Evolutionary conservation across 140 eudicot species (phyloP).

Genomic region (Ambrosia hybrid): DNA sequence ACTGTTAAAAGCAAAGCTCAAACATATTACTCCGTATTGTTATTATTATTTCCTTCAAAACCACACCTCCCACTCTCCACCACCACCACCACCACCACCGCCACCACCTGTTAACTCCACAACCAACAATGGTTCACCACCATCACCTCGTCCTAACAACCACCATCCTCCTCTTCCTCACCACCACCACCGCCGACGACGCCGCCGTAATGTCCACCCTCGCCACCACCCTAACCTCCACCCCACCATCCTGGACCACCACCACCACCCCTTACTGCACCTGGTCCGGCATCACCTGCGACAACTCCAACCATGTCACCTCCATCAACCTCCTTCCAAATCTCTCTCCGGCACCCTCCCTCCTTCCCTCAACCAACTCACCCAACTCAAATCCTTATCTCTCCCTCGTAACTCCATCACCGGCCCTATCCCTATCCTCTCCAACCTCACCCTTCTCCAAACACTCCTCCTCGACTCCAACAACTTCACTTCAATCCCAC

Average conservation of each 20-base stretch:
- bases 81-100: too few species aligned
- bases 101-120: too few species aligned
- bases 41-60: slow-evolving; percentile 9
- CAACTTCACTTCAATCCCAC: slow-evolving; percentile 45
- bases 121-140: too few species aligned
- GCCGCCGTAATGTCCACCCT: slow-evolving; percentile 48
- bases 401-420: slow-evolving; percentile 46
- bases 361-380: slow-evolving; percentile 43
- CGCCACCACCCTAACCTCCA: slow-evolving; percentile 34
- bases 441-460: slow-evolving; percentile 37
- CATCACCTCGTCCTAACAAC: slow-evolving; percentile 28
- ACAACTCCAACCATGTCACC: slow-evolving; percentile 41
- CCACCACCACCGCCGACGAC: slow-evolving; percentile 40
- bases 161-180: slow-evolving; percentile 23
- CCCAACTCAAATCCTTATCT: slow-evolving; percentile 45
- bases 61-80: slow-evolving; percentile 11
- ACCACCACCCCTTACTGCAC: slow-evolving; percentile 40
- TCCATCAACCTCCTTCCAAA: slow-evolving; percentile 17
- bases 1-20: not conserved
- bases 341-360: slow-evolving; percentile 47
- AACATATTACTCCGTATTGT: not conserved
- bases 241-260: slow-evolving; percentile 51
- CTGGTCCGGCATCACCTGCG: slow-evolving; percentile 66
- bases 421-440: slow-evolving; percentile 45
- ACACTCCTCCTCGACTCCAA: slow-evolving; percentile 34